Evolutionary conservation across 108 stramenopile species (phyloP), one percentile per base, ranked within the genome.

Genomic region (Cyclostephanos tholiformis): DNA sequence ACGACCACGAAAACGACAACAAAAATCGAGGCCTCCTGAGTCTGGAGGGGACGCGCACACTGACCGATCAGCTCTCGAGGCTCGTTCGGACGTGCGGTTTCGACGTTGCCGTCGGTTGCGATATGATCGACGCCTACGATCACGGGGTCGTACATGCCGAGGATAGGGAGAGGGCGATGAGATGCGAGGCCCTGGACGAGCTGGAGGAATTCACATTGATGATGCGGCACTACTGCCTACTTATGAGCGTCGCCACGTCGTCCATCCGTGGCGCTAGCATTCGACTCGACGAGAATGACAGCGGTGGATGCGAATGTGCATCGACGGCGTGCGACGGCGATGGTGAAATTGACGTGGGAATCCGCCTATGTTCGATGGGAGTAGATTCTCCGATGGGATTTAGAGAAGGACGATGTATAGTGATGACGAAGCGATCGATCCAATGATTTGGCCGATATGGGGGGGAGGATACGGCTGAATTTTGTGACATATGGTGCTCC

Each of bases 161-260:
- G 29, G 89, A 95, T 57, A 83, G 89, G 14, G 75, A 65, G 44
- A 61, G 56, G 1, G 90, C 94, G 26, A 85, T 86, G 69, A 73
- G 74, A 67, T 80, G 82, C 56, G 94, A 95, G 79, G 90, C 91
- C 77, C 74, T 95, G 73, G 94, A 95, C 74, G 94, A 95, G 76
- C 26, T 89, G 49, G 94, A 95, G 68, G 94, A 95, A 74, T 93
- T 86, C 82, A 74, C 76, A 5, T 68, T 95, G 71, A 79, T 95
- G 51, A 93, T 95, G 91, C 71, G 59, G 32, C 94, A 95, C 63
- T 95, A 95, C 65, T 89, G 88, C 43, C 86, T 94, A 30, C 56
- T 86, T 0, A 77, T 90, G 10, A 89, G 67, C 52, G 77, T 79
- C 11, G 20, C 20, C 3, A 19, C 36, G 41, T 12, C 23, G 20